Base-by-base conservation (phyloP, 768 basidiomycete species). In the Tremella mesenterica region DNA sequence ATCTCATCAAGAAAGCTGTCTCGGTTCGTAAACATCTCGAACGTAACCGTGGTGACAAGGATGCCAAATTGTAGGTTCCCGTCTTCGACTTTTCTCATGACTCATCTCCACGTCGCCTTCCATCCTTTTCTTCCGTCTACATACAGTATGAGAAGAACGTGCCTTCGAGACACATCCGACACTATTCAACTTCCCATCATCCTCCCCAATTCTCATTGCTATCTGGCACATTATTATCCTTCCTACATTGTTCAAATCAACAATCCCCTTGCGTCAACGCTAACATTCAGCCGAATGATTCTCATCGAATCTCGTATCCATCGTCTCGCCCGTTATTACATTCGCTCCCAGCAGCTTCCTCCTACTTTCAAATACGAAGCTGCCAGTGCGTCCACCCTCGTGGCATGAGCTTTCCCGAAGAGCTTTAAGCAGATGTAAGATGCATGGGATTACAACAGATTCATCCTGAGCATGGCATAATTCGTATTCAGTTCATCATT, bases 1-100 rank as follows among this genome's bases (percentile, higher is more conserved):
- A 90, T 82, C 85, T 95, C 76, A 85, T 97, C 83, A 96, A 96
- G 85, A 99, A 96, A 84, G 93, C 93, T 75, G 91, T 99, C 72
- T 81, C 88, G 69, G 90, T 99, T 72, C 90, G 92, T 78, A 97
- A 96, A 81, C 93, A 97, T 78, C 83, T 99, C 66, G 89, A 95
- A 77, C 80, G 81, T 70, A 96, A 95, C 85, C 85, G 93, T 75
- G 93, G 92, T 77, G 93, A 99, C 82, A 93, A 90, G 81, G 92
- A 74, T 64, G 70, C 65, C 64, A 73, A 73, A 59, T 73, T 73
- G 71, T 73, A 48, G 53, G 70, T 70, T 27, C 14, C 34, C 29
- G 4, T 25, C n/a, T 31, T 21, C 49, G 41, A 8, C 9, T 43
- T 2, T n/a, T 36, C 25, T 38, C 33, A 10, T 21, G 41, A 0